These are phyloP conservation scores for Pseudisothecium myosuroides DNA, from an alignment of 225 moss, liverwort and hornwort species.

Conservation along the genomic window DNA sequence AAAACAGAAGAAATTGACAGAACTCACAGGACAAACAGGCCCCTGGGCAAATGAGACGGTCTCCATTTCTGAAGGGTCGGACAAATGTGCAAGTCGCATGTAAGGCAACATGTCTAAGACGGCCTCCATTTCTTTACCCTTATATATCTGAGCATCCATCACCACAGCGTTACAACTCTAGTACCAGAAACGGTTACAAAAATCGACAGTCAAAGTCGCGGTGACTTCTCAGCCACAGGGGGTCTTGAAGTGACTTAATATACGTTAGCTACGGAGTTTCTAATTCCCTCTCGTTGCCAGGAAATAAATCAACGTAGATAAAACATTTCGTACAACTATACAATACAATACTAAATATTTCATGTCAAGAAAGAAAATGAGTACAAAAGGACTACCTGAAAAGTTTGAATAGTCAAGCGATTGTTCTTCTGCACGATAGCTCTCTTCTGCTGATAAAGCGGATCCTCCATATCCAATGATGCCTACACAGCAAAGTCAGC, in stretches of 20 bases:
- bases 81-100: conserved; percentile 78
- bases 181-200: background rate
- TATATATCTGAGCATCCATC: conserved; percentile 58
- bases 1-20: background rate
- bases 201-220: background rate
- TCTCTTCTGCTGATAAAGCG: conserved; percentile 93
- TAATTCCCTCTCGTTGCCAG: background rate
- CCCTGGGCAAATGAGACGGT: conserved; percentile 84
- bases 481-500: conserved; percentile 32
- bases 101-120: conserved; percentile 89
- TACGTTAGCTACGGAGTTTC: background rate
- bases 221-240: background rate
- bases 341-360: background rate
- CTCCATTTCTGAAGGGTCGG: conserved; percentile 83
- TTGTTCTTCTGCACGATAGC: conserved; percentile 81
- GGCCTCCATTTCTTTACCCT: conserved; percentile 79
- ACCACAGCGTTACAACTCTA: background rate
- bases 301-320: background rate
- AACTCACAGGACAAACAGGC: conserved; percentile 78
- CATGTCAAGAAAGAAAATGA: background rate
- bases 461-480: conserved; percentile 72
- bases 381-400: conserved; percentile 47
- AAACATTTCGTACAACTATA: background rate
- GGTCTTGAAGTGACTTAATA: background rate
- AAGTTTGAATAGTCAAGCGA: conserved; percentile 81